phyloP scores from a whole-genome alignment of 2,329 filamentous ascomycete genomes.

The Aspergillus chevalieri region DNA sequence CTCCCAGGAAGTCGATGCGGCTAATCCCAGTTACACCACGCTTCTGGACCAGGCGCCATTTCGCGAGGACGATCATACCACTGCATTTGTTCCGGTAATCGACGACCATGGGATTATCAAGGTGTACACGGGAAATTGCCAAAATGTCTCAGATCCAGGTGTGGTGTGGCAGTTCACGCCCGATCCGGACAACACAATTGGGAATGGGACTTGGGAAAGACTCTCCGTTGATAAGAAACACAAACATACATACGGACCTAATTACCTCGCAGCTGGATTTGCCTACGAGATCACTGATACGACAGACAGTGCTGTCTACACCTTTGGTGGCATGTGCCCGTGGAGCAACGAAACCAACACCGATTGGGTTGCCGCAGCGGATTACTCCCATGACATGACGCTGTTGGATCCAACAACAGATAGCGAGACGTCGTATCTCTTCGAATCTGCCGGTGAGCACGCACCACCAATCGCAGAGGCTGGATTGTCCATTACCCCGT shows the following conservation, averaged over 20 bases:
- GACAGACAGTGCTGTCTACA: conserved; percentile 52
- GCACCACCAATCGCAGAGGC: conserved; percentile 73
- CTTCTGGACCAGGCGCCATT: conserved; percentile 24
- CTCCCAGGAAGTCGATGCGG: conserved; percentile 50
- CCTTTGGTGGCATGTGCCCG: conserved; percentile 90
- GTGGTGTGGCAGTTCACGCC: conserved; percentile 64
- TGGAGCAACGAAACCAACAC: conserved; percentile 34
- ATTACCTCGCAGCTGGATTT: conserved; percentile 56
- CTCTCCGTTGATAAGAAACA: conserved; percentile 29
- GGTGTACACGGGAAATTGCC: conserved; percentile 70
- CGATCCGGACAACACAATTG: conserved; percentile 33
- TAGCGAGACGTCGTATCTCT: conserved; percentile 32
- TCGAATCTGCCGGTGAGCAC: conserved; percentile 45
- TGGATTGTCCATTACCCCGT: conserved; percentile 73
- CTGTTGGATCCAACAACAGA: conserved; percentile 34
- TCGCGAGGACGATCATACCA: conserved; percentile 36
- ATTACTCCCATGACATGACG: conserved; percentile 80
- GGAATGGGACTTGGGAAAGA: conserved; percentile 53
- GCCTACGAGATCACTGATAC: conserved; percentile 57
- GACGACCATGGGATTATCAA: conserved; percentile 63
- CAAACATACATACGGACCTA: conserved; percentile 41
- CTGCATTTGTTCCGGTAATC: conserved; percentile 66
- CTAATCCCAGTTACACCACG: conserved; percentile 31
- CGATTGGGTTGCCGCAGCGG: conserved; percentile 62
- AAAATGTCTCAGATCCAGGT: conserved; percentile 44